Evolutionary conservation across 2,329 filamentous ascomycete species (phyloP).

Genomic region (Colletotrichum liriopes): DNA sequence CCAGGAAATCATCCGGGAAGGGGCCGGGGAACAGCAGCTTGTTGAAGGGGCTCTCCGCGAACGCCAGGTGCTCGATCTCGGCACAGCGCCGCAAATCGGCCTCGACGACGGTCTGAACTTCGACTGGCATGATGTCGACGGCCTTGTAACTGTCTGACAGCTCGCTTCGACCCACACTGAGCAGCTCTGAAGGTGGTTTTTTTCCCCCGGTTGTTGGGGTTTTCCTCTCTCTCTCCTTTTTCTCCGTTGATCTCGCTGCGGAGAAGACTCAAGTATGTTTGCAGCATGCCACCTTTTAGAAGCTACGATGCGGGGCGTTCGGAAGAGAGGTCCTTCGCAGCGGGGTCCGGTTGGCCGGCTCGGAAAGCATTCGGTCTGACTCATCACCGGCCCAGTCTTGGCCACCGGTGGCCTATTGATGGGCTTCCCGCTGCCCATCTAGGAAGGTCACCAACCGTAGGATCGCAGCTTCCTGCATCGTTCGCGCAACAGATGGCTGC

Average conservation of each 20-base stretch:
- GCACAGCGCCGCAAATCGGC: constrained; percentile 39
- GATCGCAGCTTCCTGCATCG: not conserved
- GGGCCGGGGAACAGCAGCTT: constrained; percentile 50
- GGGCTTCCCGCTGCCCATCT: not conserved
- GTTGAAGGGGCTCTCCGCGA: constrained; percentile 25
- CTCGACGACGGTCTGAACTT: constrained; percentile 32
- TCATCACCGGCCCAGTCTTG: constrained; percentile 12
- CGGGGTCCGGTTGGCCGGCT: not conserved
- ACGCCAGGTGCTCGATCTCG: constrained; percentile 37
- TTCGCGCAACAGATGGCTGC: no score
- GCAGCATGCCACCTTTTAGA: not conserved
- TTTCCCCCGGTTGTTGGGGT: no score
- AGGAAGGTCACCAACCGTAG: constrained; percentile 24
- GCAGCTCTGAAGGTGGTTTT: no score
- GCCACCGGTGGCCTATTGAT: not conserved
- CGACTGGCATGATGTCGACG: constrained; percentile 34
- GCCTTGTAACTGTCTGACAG: not conserved
- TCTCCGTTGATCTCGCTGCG: not conserved
- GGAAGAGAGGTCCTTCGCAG: not conserved
- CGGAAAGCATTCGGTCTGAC: constrained; percentile 32
- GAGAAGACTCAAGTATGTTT: not conserved
- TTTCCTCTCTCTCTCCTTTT: no score
- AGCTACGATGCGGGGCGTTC: not conserved
- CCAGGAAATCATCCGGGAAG: constrained; percentile 47
- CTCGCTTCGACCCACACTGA: no score